These are phyloP conservation scores for Ogataea polymorpha DNA, from an alignment of 805 yeast genomes.

Conservation along the genomic window DNA sequence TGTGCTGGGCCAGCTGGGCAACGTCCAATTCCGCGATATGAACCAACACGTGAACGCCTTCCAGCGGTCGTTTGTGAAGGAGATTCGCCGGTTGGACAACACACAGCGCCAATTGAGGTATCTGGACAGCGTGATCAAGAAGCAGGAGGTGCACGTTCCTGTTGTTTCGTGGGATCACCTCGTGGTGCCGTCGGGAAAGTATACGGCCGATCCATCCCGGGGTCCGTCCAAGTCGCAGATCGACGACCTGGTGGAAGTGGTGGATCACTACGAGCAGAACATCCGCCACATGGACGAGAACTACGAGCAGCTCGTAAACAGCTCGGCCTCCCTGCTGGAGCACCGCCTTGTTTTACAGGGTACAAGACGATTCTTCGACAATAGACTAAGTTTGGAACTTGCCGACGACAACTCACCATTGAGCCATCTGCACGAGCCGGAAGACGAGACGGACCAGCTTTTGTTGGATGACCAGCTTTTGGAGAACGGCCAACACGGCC, in stretches of 20 bases:
- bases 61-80: constrained; percentile 88
- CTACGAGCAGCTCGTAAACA: constrained; percentile 54
- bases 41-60: constrained; percentile 77
- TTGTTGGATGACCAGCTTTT: constrained; percentile 23
- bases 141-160: constrained; percentile 40
- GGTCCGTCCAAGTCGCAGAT: constrained; percentile 52
- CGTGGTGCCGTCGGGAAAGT: constrained; percentile 17
- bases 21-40: constrained; percentile 85
- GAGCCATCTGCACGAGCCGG: constrained; percentile 26
- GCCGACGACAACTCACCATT: constrained; percentile 25
- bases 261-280: constrained; percentile 65
- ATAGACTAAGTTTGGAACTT: constrained; percentile 31
- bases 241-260: constrained; percentile 63
- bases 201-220: constrained; percentile 11
- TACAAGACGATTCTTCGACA: constrained; percentile 35
- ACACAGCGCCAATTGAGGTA: constrained; percentile 79
- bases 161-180: constrained; percentile 27
- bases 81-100: constrained; percentile 78
- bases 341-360: constrained; percentile 54
- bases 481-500: constrained; percentile 20
- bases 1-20: constrained; percentile 80
- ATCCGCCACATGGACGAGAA: constrained; percentile 69
- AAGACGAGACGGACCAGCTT: constrained; percentile 26
- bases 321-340: constrained; percentile 62
- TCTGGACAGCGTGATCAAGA: constrained; percentile 47